These are phyloP conservation scores for Cornus florida DNA, from an alignment of 148 eudicot species.

Conservation along the genomic window DNA sequence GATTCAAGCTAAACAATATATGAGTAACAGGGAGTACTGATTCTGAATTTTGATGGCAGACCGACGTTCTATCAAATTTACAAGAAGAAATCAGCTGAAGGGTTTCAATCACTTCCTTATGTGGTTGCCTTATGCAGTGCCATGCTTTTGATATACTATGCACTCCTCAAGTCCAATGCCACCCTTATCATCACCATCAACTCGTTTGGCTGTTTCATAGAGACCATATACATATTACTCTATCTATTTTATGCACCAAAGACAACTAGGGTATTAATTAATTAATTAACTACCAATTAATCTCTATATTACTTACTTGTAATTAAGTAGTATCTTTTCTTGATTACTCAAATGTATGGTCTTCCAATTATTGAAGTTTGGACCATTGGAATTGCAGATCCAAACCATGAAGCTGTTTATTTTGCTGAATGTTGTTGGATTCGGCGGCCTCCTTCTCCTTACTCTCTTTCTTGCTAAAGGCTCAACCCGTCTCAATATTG, in stretches of 20 bases:
- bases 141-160: slow-evolving; percentile 82
- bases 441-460: slow-evolving; percentile 17
- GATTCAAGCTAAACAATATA: background rate
- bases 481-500: slow-evolving; percentile 10
- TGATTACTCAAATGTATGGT: too few relatives aligned
- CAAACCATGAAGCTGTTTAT: slow-evolving; percentile 22
- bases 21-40: background rate
- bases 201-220: slow-evolving; percentile 58
- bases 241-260: slow-evolving; percentile 67
- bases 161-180: slow-evolving; percentile 56
- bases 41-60: slow-evolving; percentile 30
- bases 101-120: slow-evolving; percentile 78
- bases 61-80: slow-evolving; percentile 75
- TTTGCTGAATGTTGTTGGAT: slow-evolving; percentile 17
- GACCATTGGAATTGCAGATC: slow-evolving; percentile 11
- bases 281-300: too few relatives aligned
- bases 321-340: background rate
- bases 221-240: slow-evolving; percentile 59
- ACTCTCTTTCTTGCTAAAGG: slow-evolving; percentile 22
- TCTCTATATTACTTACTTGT: background rate
- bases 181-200: slow-evolving; percentile 75
- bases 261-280: slow-evolving; percentile 38
- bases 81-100: slow-evolving; percentile 84
- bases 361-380: background rate
- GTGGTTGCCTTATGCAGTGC: slow-evolving; percentile 74